Percentiles rank a stretch among this genome's conserved stretches.
Conservation (phyloP, 1,284 basidiomycete genomes). For the Malassezia sp. region DNA sequence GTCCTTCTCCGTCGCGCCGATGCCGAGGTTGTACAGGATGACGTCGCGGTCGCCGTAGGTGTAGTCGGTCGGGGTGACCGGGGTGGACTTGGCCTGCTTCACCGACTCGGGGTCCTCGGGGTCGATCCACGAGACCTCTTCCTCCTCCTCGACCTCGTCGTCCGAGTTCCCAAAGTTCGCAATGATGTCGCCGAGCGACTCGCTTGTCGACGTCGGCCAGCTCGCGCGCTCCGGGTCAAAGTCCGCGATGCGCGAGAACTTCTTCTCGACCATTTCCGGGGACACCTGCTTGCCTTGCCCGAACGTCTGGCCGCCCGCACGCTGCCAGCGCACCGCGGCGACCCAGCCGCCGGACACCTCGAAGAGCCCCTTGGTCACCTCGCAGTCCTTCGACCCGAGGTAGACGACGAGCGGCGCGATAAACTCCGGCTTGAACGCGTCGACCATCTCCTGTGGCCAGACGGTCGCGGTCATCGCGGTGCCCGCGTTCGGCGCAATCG, state of each 20-base stretch:
- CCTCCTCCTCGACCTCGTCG: conserved; percentile 22
- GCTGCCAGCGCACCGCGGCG: conserved; percentile 84
- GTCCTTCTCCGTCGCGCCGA: conserved; percentile 88
- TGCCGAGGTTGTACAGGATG: conserved; percentile 86
- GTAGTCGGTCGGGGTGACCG: conserved; percentile 30
- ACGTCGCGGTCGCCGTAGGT: conserved; percentile 78
- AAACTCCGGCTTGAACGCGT: conserved; percentile 89
- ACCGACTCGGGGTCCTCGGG: conserved; percentile 75
- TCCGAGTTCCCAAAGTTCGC: conserved; percentile 34
- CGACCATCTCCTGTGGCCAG: conserved; percentile 82
- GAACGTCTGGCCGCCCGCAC: conserved; percentile 59
- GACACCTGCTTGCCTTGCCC: conserved; percentile 32
- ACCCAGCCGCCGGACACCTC: conserved; percentile 89
- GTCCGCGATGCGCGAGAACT: conserved; percentile 39
- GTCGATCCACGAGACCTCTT: conserved; percentile 55
- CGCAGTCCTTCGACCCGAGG: conserved; percentile 63
- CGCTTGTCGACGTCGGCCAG: conserved; percentile 36
- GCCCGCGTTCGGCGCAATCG: conserved; percentile 78
- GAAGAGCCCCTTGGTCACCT: conserved; percentile 67
- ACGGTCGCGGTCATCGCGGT: conserved; percentile 47
- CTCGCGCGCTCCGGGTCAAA: conserved; percentile 40
- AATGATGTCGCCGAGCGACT: conserved; percentile 41
- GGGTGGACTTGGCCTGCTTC: conserved; percentile 63
- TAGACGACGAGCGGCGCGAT: conserved; percentile 85
- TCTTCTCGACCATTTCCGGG: conserved; percentile 38